Evolutionary conservation across 164 flowering plant genomes (phyloP).

Genomic region (Taxillus chinensis): DNA sequence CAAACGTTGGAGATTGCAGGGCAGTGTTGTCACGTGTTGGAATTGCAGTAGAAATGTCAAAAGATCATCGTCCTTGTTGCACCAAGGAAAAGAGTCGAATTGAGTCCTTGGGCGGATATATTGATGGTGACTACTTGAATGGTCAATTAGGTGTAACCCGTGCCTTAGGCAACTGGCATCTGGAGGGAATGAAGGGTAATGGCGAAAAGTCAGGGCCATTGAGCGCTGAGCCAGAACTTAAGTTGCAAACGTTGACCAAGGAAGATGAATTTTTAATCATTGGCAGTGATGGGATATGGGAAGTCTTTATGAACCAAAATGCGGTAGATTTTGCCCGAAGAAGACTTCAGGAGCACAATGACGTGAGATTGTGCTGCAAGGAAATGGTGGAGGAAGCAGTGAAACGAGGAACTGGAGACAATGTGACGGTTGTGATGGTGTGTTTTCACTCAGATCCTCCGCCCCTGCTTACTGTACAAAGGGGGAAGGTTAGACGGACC

Average conservation of each 20-base stretch:
- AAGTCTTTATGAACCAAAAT: constrained; percentile 74
- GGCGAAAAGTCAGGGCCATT: constrained; percentile 50
- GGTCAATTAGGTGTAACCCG: constrained; percentile 79
- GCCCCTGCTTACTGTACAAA: constrained; percentile 26
- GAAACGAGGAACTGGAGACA: constrained; percentile 61
- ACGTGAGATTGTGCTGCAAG: constrained; percentile 62
- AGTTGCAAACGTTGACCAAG: constrained; percentile 44
- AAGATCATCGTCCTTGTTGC: constrained; percentile 77
- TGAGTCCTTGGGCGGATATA: constrained; percentile 74
- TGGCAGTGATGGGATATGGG: constrained; percentile 93
- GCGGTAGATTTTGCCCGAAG: constrained; percentile 72
- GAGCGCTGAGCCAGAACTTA: constrained; percentile 89
- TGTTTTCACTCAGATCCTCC: constrained; percentile 75
- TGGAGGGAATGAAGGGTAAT: constrained; percentile 59
- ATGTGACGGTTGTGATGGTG: constrained; percentile 70
- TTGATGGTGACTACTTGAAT: constrained; percentile 74
- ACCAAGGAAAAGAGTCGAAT: constrained; percentile 48
- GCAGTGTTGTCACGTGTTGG: constrained; percentile 83
- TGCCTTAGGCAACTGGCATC: constrained; percentile 92
- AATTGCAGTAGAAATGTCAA: constrained; percentile 68
- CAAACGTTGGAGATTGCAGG: constrained; percentile 95
- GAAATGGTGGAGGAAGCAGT: constrained; percentile 77
- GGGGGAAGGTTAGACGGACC: constrained; percentile 43
- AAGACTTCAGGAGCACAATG: constrained; percentile 73
- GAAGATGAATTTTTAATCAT: constrained; percentile 87